phyloP scores from a whole-genome alignment of 202 grass and related monocot species.

The Elaeis oleifera region DNA sequence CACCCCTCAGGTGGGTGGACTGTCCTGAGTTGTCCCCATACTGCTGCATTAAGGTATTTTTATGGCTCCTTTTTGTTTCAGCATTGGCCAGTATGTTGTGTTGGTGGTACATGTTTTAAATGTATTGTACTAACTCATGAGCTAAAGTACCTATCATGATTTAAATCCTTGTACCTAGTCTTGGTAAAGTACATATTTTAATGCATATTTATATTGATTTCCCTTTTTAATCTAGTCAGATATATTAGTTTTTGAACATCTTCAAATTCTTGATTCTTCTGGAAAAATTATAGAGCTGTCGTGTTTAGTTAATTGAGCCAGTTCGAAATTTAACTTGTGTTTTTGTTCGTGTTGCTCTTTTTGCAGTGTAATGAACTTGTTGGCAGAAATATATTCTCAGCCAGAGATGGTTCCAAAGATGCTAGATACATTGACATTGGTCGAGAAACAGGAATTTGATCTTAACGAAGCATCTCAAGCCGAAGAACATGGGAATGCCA shows the following conservation, averaged over 20 bases:
- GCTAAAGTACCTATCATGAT: too few relatives aligned
- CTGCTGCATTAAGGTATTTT: too few relatives aligned
- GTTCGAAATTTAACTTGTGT: conserved; percentile 3
- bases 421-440: conserved; percentile 49
- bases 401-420: conserved; percentile 94
- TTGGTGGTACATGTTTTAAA: too few relatives aligned
- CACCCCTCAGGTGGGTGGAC: too few relatives aligned
- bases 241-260: background rate
- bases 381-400: conserved; percentile 98
- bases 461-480: conserved; percentile 46
- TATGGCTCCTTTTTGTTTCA: too few relatives aligned
- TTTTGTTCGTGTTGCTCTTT: conserved; percentile 8
- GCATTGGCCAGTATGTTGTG: too few relatives aligned
- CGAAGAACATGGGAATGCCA: conserved; percentile 42
- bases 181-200: too few relatives aligned
- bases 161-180: too few relatives aligned
- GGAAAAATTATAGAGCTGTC: conserved; percentile 1
- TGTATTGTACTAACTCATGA: too few relatives aligned
- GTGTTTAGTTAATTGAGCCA: conserved; percentile 4
- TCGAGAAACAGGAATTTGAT: conserved; percentile 54
- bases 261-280: background rate
- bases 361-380: conserved; percentile 98
- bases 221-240: too few relatives aligned
- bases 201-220: too few relatives aligned
- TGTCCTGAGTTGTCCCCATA: too few relatives aligned